Conservation (phyloP, 768 basidiomycete genomes). For the Boletales sp. region DNA sequence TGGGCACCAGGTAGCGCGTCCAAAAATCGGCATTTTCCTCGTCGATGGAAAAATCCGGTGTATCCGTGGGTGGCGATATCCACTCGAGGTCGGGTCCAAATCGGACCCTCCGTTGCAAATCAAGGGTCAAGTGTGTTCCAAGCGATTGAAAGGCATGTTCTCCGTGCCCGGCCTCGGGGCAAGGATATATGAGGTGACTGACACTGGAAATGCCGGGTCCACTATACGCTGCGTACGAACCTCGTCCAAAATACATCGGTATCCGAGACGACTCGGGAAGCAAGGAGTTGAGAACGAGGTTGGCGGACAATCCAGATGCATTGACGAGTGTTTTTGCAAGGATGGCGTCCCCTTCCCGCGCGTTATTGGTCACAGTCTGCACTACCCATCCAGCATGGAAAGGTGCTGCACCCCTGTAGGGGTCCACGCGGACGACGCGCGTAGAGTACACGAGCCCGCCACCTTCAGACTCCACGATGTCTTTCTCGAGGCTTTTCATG, state of each 20-base stretch:
- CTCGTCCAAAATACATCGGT: conserved; percentile 77
- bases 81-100: conserved; percentile 95
- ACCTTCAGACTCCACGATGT: conserved; percentile 66
- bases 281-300: conserved; percentile 67
- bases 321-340: conserved; percentile 79
- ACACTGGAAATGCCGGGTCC: conserved; percentile 71
- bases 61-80: conserved; percentile 52
- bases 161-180: conserved; percentile 61
- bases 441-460: conserved; percentile 78
- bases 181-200: conserved; percentile 86
- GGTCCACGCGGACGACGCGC: conserved; percentile 82
- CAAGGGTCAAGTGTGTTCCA: conserved; percentile 89
- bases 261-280: conserved; percentile 54
- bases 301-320: conserved; percentile 71
- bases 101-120: conserved; percentile 76
- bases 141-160: conserved; percentile 75
- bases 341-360: conserved; percentile 55
- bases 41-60: conserved; percentile 25
- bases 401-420: conserved; percentile 35
- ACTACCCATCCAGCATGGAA: conserved; percentile 82
- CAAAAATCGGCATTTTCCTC: conserved; percentile 71
- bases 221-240: conserved; percentile 85
- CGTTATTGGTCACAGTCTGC: conserved; percentile 62
- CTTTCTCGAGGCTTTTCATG: conserved; percentile 80
- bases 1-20: conserved; percentile 60